Evolutionary conservation across 2,329 filamentous ascomycete species (phyloP), one percentile per base, ranked within the genome.

Genomic region (Fusarium nanum): DNA sequence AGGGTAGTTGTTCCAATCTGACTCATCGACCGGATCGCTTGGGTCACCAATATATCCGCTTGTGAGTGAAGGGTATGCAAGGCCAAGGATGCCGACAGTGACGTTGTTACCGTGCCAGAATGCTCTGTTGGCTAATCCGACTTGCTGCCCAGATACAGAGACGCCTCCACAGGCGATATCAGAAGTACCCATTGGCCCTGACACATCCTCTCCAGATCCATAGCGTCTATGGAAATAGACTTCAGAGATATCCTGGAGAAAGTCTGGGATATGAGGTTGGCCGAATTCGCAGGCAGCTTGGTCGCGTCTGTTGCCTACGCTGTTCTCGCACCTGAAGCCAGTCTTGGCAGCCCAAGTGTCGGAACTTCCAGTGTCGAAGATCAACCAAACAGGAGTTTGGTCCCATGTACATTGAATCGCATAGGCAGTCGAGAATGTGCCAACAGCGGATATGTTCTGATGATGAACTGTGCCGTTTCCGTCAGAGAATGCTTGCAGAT

Each of bases 51-150:
- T 78, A 65, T 82, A 87, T 14, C 81, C 83, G 53, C 81, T 86
- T 1, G 85, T 86, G 30, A 87, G 75, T 42, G 83, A 80, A 4
- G 84, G 83, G 57, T 85, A 87, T 1, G 83, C 85, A 60, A 87
- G 79, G 1, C 85, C 85, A 22, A 87, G 75, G 46, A 87, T 77
- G 8, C 85, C 85, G 57, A 83, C 83, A 25, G 85, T 87, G 45
- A 82, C 70, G 73, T 86, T 86, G 76, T 86, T 82, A 47, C 85
- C 85, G 58, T 78, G 79, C 85, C 85, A 87, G 72, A 81, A 81
- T 4, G 85, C 85, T 60, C 76, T 78, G 70, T 82, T 85, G 46
- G 83, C 85, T 22, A 87, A 78, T 14, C 81, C 84, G 46, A 86
- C 80, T 70, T 85, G 81, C 74, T 86, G 85, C 32, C 78, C 76